Evolutionary conservation across 208 protist genomes (phyloP), one percentile per base, ranked within the genome.

Genomic region (Trypanosomatidae sp.): DNA sequence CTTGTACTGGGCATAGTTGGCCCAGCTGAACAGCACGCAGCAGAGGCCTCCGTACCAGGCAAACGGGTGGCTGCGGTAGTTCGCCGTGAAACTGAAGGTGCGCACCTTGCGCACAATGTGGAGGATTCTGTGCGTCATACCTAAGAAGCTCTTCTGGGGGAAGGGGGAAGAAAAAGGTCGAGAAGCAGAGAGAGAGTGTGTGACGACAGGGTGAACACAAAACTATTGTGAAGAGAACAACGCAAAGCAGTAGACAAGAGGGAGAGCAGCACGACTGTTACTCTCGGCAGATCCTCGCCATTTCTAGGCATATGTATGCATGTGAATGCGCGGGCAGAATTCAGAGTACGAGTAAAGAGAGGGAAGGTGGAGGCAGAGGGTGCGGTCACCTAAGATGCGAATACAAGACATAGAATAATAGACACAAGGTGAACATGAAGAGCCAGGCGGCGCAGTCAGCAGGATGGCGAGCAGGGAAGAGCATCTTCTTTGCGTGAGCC

Each of bases 1-100:
- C 71, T 87, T 78, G 78, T 92, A 91, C 76, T 92, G 90, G 30
- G 85, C 86, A 25, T 84, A 87, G 73, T 95, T 95, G 6, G 90
- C 90, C 88, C 88, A 95, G 28, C 58, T 65, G 30, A 90, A 33
- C 12, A 95, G 83, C 28, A 76, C 55, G 22, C 73, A 53, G 65
- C 78, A 92, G 13, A 91, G 28, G 6, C 79, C 80, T 33, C 64
- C 52, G 69, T 95, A 95, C 82, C 86, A 91, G 3, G 59, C 65
- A 66, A 89, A 92, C 12, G 88, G 88, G 50, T 83, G 78, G 7
- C 60, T 80, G 8, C 78, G 81, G 67, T 80, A 91, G 64, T 81
- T 92, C 25, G 79, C 76, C 30, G 83, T 85, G 2, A 92, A 68
- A 41, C 80, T 83, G 70, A 92, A 92, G 0, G 84, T 92, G 39